Evolutionary conservation across 352 stramenopile species (phyloP).

Genomic region (Globisporangium heterothallicum): DNA sequence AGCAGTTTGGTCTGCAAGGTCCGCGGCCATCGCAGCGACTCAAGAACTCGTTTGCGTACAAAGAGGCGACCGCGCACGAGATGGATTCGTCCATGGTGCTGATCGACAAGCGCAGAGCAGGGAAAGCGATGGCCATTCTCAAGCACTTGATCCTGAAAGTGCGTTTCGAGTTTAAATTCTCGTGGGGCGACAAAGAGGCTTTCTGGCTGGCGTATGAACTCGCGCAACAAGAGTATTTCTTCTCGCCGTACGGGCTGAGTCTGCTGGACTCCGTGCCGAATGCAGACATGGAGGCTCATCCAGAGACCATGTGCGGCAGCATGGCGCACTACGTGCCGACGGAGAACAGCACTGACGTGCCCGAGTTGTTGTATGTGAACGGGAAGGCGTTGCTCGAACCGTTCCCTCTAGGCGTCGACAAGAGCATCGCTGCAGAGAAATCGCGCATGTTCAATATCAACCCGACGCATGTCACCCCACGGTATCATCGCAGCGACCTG

Average conservation of each 20-base stretch:
- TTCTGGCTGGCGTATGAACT: conserved; percentile 55
- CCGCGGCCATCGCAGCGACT: conserved; percentile 32
- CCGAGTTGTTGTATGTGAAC: conserved; percentile 39
- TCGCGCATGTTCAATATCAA: conserved; percentile 11
- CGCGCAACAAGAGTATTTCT: conserved; percentile 39
- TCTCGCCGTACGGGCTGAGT: conserved; percentile 40
- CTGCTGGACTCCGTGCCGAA: conserved; percentile 32
- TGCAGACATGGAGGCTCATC: conserved; percentile 27
- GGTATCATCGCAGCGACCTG: conserved; percentile 24
- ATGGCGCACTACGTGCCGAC: conserved; percentile 37
- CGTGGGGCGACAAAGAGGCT: conserved; percentile 40
- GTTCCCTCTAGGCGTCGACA: conserved; percentile 24
- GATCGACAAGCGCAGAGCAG: conserved; percentile 23
- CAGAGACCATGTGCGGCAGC: conserved; percentile 33
- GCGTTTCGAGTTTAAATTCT: conserved; percentile 29
- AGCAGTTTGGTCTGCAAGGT: conserved; percentile 24
- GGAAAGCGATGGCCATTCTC: conserved; percentile 29
- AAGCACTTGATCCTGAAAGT: conserved; percentile 32
- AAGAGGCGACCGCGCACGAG: conserved; percentile 34
- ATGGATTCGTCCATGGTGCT: conserved; percentile 56
- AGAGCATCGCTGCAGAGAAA: conserved; percentile 6
- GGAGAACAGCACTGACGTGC: not conserved
- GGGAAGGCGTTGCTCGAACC: conserved; percentile 44
- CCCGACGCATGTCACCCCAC: conserved; percentile 11
- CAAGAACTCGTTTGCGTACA: conserved; percentile 30